These are phyloP conservation scores for Arthrinium puccinioides DNA, from an alignment of 2,329 filamentous ascomycete species.

Conservation along the genomic window DNA sequence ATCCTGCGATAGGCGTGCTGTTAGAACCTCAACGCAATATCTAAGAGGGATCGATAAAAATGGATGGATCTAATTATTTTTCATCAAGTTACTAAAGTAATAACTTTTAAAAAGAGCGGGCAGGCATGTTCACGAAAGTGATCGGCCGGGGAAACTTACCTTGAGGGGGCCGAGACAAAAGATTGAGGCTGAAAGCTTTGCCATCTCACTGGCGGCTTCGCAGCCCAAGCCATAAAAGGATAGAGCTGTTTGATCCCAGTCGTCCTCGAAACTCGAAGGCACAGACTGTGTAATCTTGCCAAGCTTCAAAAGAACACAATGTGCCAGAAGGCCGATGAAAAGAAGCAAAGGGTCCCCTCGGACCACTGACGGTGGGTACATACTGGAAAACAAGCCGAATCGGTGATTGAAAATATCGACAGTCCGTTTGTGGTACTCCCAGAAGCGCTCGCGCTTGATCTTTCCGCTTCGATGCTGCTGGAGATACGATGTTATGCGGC, in stretches of 20 bases:
- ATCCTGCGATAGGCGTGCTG: too few relatives aligned
- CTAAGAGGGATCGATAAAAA: not conserved
- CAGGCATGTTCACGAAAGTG: not conserved
- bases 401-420: not conserved
- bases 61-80: not conserved
- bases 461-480: not conserved
- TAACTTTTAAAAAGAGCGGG: not conserved
- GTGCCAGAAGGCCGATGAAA: not conserved
- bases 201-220: not conserved
- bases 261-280: not conserved
- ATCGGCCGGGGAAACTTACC: not conserved
- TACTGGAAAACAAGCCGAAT: not conserved
- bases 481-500: not conserved
- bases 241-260: not conserved
- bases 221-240: not conserved
- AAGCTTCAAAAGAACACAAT: not conserved
- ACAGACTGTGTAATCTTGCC: not conserved
- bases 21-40: not conserved
- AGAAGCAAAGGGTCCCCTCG: not conserved
- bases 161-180: not conserved
- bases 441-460: not conserved
- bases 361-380: not conserved
- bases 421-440: not conserved
- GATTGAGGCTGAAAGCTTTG: not conserved
- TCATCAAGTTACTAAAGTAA: not conserved